Evolutionary conservation across 2,329 filamentous ascomycete genomes (phyloP), one percentile per base, ranked within the genome.

Genomic region (Pyrenochaeta sp.): DNA sequence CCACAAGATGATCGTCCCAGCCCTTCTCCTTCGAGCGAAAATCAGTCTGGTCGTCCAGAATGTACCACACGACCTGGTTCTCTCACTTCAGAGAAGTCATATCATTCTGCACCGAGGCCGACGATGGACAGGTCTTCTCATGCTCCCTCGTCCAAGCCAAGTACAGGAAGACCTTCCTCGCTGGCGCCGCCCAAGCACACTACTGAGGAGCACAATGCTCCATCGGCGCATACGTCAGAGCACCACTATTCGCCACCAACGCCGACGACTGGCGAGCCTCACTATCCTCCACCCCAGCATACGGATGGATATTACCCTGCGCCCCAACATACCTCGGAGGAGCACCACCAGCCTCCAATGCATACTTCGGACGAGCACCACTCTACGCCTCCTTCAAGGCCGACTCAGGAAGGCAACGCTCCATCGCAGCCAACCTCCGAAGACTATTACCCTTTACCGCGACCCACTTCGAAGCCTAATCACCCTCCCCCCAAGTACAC

Each of bases 391-490:
- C 27, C 24, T 28, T 9, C 47, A 6, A 50, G 27, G 47, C 36
- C 34, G 34, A 36, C 34, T 36, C 34, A 10, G 10, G 30, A 10
- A 5, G 30, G 30, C 30, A 5, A 32, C 30, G 19, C 19, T 19
- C 19, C 19, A 19, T 19, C 19, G 19, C 19, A 19, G 19, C 19
- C 19, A 19, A 19, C 19, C 19, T 19, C 19, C 19, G 19, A 19
- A 19, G 19, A 19, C 19, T 19, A 19, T 19, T 32, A 32, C 10
- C 30, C 30, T 32, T 10, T 10, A 32, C 10, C 30, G 30, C 30
- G 30, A 39, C 36, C 28, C 13, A 43, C 44, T 25, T 32, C 36
- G 19, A 34, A 49, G 44, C 27, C 52, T 19, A 45, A 55, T 27
- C 10, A 22, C 44, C 4, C 45, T 42, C 37, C 52, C 13, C 39